phyloP scores from a whole-genome alignment of 2,329 filamentous ascomycete genomes.

The Neonectria sp. region DNA sequence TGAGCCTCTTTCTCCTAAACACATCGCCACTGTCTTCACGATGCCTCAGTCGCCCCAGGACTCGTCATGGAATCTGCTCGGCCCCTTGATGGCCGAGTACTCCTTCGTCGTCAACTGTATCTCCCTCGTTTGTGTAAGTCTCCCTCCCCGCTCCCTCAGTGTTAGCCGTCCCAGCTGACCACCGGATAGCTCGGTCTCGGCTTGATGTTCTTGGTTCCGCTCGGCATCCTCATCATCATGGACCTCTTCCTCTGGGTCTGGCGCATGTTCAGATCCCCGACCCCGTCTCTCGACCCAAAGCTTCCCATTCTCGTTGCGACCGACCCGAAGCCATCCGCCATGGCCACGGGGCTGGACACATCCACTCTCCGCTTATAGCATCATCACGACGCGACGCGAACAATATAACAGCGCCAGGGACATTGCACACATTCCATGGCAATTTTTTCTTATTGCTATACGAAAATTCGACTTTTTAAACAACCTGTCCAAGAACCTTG shows the following conservation, averaged over 20 bases:
- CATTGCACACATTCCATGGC: constrained; percentile 24
- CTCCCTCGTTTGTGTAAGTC: constrained; percentile 57
- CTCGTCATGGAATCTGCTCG: constrained; percentile 45
- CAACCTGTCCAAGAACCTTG: constrained; percentile 85
- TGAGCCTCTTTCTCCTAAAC: constrained; percentile 41
- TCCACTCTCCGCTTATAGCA: constrained; percentile 38
- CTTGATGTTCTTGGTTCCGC: constrained; percentile 62
- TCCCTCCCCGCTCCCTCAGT: constrained; percentile 12
- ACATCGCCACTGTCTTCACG: constrained; percentile 32
- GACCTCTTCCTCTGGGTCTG: constrained; percentile 69
- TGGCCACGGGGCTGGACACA: constrained; percentile 44
- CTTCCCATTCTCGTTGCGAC: constrained; percentile 32
- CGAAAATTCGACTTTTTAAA: constrained; percentile 49
- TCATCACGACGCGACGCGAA: constrained; percentile 13
- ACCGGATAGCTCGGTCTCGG: constrained; percentile 59
- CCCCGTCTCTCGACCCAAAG: constrained; percentile 34
- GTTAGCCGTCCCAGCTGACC: constrained; percentile 32
- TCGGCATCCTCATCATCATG: constrained; percentile 63
- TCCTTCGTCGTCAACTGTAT: constrained; percentile 54
- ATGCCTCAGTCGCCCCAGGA: constrained; percentile 47
- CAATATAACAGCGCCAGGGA: constrained; percentile 16
- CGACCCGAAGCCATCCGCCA: constrained; percentile 40
- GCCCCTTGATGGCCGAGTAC: constrained; percentile 49
- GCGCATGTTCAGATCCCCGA: constrained; percentile 52
- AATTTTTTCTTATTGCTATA: constrained; percentile 42